A percentile compares a stretch with the other conserved stretches of the same genome.
Conservation (phyloP, 495 filamentous ascomycete species). For the Pyronema omphalodes region DNA sequence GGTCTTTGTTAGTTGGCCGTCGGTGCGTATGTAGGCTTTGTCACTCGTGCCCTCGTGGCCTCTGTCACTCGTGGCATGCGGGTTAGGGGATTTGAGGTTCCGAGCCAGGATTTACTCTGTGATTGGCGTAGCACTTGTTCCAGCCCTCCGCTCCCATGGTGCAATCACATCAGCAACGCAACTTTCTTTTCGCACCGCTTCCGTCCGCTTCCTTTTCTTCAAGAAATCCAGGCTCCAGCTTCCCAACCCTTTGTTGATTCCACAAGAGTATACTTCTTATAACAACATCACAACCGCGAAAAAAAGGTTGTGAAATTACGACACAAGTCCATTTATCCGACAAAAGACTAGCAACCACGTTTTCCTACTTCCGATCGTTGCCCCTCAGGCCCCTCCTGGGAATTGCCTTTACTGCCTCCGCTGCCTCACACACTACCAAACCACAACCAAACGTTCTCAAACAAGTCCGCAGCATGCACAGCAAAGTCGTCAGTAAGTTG, state of each 20-base stretch:
- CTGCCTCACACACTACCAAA: conserved; percentile 1
- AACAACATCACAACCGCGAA: not conserved
- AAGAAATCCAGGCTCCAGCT: not conserved
- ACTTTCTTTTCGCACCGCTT: not conserved
- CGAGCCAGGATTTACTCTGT: too few relatives aligned
- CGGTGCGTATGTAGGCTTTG: too few relatives aligned
- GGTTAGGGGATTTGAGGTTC: too few relatives aligned
- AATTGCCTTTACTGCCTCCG: conserved; percentile 2
- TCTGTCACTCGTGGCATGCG: too few relatives aligned
- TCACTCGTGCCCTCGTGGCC: too few relatives aligned
- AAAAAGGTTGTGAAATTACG: not conserved
- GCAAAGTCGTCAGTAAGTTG: conserved; percentile 56
- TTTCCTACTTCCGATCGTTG: conserved; percentile 10
- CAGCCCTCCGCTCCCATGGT: not conserved
- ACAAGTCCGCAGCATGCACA: conserved; percentile 47
- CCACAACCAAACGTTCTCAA: not conserved
- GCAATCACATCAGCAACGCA: conserved; percentile 19
- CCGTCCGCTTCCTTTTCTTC: not conserved
- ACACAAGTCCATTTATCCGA: not conserved
- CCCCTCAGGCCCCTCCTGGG: conserved; percentile 10
- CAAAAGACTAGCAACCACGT: conserved; percentile 12
- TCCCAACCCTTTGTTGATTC: not conserved
- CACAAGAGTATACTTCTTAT: not conserved
- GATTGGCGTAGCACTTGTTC: not conserved
- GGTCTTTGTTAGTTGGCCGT: too few relatives aligned